A percentile compares a stretch with the other conserved stretches of the same genome.
phyloP scores from a whole-genome alignment of 2,329 filamentous ascomycete genomes.

The Ambrosiella beaveri region DNA sequence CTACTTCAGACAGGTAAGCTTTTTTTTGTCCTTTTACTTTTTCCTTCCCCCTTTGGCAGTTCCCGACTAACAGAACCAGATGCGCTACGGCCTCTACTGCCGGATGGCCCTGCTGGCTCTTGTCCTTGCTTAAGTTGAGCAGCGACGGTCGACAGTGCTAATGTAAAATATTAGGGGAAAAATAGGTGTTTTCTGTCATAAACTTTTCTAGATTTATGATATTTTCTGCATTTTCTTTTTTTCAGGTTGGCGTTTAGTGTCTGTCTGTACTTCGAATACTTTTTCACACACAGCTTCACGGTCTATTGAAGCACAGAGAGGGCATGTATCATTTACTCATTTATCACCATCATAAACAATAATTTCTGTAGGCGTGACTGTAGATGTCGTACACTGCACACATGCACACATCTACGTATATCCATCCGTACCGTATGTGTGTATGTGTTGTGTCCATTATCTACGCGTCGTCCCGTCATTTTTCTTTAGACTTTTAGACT shows the following conservation, averaged over 20 bases:
- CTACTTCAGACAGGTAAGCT: constrained; percentile 93
- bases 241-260: background rate
- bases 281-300: background rate
- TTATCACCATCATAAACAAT: background rate
- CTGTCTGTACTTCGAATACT: background rate
- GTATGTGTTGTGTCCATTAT: background rate
- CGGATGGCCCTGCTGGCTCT: constrained; percentile 93
- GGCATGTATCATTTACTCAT: background rate
- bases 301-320: background rate
- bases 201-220: background rate
- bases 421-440: background rate
- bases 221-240: background rate
- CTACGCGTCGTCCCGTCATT: background rate
- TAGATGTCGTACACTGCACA: background rate
- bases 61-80: constrained; percentile 32
- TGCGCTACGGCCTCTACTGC: constrained; percentile 94
- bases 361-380: background rate
- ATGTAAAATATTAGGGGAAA: background rate
- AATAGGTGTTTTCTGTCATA: background rate
- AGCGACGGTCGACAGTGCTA: background rate
- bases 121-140: constrained; percentile 43
- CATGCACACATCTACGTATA: background rate
- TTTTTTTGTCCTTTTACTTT: too few species aligned
- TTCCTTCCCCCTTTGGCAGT: too few species aligned
- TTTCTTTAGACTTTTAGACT: background rate